Base-by-base conservation (phyloP, 2,329 filamentous ascomycete species). In the Epicoccum nigrum region DNA sequence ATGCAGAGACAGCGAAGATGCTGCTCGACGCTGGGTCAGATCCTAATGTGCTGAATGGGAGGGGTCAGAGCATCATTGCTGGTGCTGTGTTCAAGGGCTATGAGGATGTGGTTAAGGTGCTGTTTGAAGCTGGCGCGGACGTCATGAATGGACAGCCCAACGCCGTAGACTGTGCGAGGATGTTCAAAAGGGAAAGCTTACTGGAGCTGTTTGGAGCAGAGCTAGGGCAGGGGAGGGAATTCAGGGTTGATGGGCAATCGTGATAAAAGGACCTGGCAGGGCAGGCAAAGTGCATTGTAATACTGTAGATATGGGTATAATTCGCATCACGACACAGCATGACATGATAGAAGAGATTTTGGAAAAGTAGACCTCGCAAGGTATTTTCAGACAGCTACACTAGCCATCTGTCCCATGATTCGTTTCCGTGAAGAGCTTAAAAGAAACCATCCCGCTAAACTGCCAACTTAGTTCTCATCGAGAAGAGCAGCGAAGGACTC, bases 31-130 rank as follows among this genome's bases (percentile, higher is more conserved):
- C 84, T 51, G 85, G 85, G 1, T 86, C 86, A 1, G 85, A 90
- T 62, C 80, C 86, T 0, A 89, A 90, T 68, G 77, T 81, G 1
- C 64, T 89, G 21, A 90, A 90, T 56, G 87, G 86, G 54, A 74
- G 82, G 35, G 84, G 84, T 0, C 88, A 90, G 72, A 88, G 85
- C 55, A 84, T 85, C 0, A 76, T 90, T 3, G 86, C 87, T 0
- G 87, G 88, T 0, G 87, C 87, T 0, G 84, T 90, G 7, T 90
- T 90, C 70, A 90, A 90, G 71, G 83, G 83, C 9, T 85, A 87
- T 64, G 80, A 82, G 46, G 82, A 81, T 4, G 83, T 90, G 2
- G 80, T 90, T 8, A 81, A 83, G 67, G 80, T 74, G 30, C 44
- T 82, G 53, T 71, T 73, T 47, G 73, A 77, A 32, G 70, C 63